Conservation (phyloP, 352 stramenopile genomes). For the Plasmopara halstedii region DNA sequence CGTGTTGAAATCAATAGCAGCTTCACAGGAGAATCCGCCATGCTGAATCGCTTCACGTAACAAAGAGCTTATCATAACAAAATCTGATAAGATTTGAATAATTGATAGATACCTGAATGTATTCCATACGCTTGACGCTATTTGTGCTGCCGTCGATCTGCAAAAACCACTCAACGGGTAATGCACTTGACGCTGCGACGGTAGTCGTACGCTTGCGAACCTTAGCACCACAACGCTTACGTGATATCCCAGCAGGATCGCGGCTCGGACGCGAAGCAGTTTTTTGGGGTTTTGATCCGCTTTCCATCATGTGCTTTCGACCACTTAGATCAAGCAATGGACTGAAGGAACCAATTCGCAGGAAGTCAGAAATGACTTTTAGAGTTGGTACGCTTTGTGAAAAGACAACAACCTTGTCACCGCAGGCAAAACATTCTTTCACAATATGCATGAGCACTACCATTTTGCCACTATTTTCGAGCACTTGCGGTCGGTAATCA, state of each 20-base stretch:
- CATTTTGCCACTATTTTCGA: slow-evolving; percentile 81
- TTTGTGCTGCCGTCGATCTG: slow-evolving; percentile 76
- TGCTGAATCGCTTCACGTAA: slow-evolving; percentile 54
- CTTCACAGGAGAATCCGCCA: slow-evolving; percentile 43
- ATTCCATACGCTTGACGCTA: slow-evolving; percentile 74
- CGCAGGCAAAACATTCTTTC: slow-evolving; percentile 56
- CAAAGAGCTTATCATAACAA: too few relatives aligned
- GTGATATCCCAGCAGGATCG: slow-evolving; percentile 50
- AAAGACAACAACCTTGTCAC: slow-evolving; percentile 85
- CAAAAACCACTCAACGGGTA: slow-evolving; percentile 59
- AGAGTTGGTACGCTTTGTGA: slow-evolving; percentile 84
- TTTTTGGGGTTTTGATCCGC: slow-evolving; percentile 27
- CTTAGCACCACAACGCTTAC: slow-evolving; percentile 19
- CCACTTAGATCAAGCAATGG: slow-evolving; percentile 23
- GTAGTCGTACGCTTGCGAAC: slow-evolving; percentile 1
- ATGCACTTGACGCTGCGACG: background rate
- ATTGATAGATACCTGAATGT: slow-evolving; percentile 49
- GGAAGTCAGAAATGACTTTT: slow-evolving; percentile 67
- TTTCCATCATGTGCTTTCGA: slow-evolving; percentile 13
- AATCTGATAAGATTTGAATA: background rate
- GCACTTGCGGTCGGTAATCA: slow-evolving; percentile 37
- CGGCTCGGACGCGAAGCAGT: slow-evolving; percentile 28
- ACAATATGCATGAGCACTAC: slow-evolving; percentile 65
- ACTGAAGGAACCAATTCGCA: slow-evolving; percentile 50
- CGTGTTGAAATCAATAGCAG: slow-evolving; percentile 73